Evolutionary conservation across 192 early-diverging fungal genomes (phyloP).

Genomic region (Obelidium mucronatum): DNA sequence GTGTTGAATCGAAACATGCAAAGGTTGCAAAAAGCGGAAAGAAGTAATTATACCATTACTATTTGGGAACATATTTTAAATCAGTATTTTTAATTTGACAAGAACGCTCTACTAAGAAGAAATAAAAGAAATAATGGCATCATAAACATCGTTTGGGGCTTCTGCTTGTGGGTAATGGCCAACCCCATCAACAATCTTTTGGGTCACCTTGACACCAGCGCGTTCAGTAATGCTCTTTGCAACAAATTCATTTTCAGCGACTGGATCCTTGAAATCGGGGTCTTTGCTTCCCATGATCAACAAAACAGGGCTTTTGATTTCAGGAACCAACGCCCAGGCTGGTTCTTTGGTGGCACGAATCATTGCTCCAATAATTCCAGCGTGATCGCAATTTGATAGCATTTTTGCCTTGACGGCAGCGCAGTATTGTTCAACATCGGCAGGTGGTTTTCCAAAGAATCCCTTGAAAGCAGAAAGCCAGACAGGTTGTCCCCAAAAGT

Average conservation of each 20-base stretch:
- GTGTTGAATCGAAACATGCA: neutral
- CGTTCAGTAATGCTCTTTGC: neutral
- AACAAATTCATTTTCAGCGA: conserved; percentile 28
- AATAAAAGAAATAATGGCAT: conserved; percentile 8
- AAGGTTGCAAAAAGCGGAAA: neutral
- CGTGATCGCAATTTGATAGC: conserved; percentile 31
- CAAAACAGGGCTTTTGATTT: conserved; percentile 24
- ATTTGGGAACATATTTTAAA: too few relatives aligned
- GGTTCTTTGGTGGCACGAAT: conserved; percentile 30
- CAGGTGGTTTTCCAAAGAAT: conserved; percentile 35
- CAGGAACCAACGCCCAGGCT: conserved; percentile 13
- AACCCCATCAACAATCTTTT: conserved; percentile 20
- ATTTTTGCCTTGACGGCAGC: conserved; percentile 30
- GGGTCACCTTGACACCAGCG: neutral
- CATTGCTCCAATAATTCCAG: conserved; percentile 19
- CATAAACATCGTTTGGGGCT: conserved; percentile 8
- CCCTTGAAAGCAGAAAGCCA: conserved; percentile 31
- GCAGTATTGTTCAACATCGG: conserved; percentile 34
- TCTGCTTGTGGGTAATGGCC: conserved; percentile 37
- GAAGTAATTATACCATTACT: too few relatives aligned
- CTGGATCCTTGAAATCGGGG: conserved; percentile 42
- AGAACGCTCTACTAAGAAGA: neutral
- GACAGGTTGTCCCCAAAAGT: conserved; percentile 35
- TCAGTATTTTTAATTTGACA: neutral
- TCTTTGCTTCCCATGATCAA: conserved; percentile 42